Evolutionary conservation across 1,284 basidiomycete genomes (phyloP), one percentile per base, ranked within the genome.

Genomic region (Naganishia sp.): DNA sequence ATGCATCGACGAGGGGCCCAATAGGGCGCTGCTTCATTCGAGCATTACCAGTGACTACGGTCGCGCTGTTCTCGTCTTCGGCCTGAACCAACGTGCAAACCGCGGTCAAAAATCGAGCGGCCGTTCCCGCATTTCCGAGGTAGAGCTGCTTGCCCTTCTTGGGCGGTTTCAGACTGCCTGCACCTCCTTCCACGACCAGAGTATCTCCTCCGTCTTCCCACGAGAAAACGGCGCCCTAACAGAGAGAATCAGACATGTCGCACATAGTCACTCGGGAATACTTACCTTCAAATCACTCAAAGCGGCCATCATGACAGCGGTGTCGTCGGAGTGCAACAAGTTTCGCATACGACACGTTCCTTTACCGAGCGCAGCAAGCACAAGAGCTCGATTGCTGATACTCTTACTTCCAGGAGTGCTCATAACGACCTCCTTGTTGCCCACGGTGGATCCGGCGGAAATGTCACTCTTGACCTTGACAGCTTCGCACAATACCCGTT

Each of bases 281-380:
- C 82, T 56, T 69, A 90, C 90, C 83, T 92, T 88, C 69, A 99
- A 86, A 66, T 94, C 92, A 54, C 87, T 83, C 21, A 97, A 83
- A 31, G 93, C 92, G 18, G 88, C 84, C 93, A 99, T 98, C 96
- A 99, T 99, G 66, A 99, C 95, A 72, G 94, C 92, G 0, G 95
- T 99, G 78, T 99, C 95, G 75, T 99, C 95, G 10, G 94, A 98
- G 77, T 98, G 94, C 49, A 99, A 83, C 18, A 98, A 82, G 75
- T 98, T 98, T 78, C 84, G 89, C 57, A 99, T 82, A 66, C 88
- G 85, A 80, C 94, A 96, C 0, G 89, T 93, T 15, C 95, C 95
- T 52, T 85, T 86, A 0, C 87, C 92, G 17, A 99, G 86, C 0
- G 96, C 94, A 9, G 96, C 95, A 25, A 99, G 86, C 1, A 99